Base-by-base conservation (phyloP, 768 basidiomycete genomes). In the Agrocybe pediades region DNA sequence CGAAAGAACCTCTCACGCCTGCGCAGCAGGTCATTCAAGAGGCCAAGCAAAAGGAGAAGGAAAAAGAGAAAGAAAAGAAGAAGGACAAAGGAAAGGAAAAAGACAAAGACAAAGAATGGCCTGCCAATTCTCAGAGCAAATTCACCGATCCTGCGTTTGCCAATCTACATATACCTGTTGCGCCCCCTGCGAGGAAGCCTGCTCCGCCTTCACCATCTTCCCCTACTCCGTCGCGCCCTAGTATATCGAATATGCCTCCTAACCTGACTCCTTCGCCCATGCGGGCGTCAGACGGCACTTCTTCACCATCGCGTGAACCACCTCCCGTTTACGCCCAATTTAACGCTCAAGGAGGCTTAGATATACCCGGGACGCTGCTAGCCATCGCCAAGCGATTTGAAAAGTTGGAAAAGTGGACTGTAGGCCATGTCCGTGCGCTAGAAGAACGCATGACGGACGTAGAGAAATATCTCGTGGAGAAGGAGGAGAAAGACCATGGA, bases 371-470 rank as follows among this genome's bases (percentile, higher is more conserved):
- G 1, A 93, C 92, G 0, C 74, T 94, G 5, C 71, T 94, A 20
- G 79, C 81, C 9, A 83, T 94, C 40, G 88, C 90, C 11, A 83
- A 81, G 53, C 84, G 92, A 19, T 93, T 94, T 54, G 92, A 94
- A 68, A 94, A 94, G 66, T 79, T 94, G 11, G 92, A 94, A 65
- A 88, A 88, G 57, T 94, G 92, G 92, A 88, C 91, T 0, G 90
- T 94, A 2, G 85, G 89, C 6, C 92, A 94, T 60, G 90, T 92
- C 2, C 85, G 92, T 49, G 92, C 92, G 1, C 72, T 94, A n/a
- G 92, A 94, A 60, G 92, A 93, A 17, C 82, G 92, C 26, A 94
- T 94, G 91, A 84, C 86, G 55, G 92, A 94, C 52, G 92, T 94
- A n/a, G 92, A 94, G 65, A 78, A 85, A 41, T 94, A 90, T 89